Percentiles rank a stretch among this genome's conserved stretches.
Evolutionary conservation across 805 yeast genomes (phyloP).

Genomic region (Tetrapisispora namnaoensis): DNA sequence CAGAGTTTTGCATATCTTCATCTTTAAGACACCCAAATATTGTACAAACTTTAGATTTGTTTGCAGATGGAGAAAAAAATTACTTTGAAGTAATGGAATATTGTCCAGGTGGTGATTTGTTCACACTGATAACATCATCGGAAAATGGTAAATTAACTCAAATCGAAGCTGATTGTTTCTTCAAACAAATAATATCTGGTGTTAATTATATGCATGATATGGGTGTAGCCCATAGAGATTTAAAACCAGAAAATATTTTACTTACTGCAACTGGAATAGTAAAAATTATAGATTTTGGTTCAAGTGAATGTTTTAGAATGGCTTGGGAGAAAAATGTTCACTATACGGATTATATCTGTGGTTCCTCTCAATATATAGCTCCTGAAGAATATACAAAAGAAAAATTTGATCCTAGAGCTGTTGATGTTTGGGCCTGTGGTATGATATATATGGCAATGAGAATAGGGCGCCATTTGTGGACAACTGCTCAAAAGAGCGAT

Average conservation of each 20-base stretch:
- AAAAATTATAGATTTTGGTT: conserved; percentile 85
- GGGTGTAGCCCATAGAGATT: conserved; percentile 88
- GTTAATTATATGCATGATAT: conserved; percentile 81
- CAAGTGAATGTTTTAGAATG: conserved; percentile 71
- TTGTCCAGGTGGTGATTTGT: conserved; percentile 74
- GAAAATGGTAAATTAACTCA: conserved; percentile 55
- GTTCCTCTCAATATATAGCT: conserved; percentile 83
- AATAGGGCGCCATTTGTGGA: conserved; percentile 91
- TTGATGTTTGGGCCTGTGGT: conserved; percentile 90
- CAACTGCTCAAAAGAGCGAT: conserved; percentile 68
- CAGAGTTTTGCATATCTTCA: conserved; percentile 75
- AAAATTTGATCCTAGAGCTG: conserved; percentile 71
- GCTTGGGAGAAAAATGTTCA: conserved; percentile 73
- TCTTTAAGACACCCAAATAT: conserved; percentile 64
- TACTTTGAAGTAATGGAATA: conserved; percentile 82
- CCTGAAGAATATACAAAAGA: conserved; percentile 67
- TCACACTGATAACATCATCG: conserved; percentile 61
- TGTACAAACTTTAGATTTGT: conserved; percentile 63
- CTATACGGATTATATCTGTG: conserved; percentile 66
- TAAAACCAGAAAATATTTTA: conserved; percentile 88
- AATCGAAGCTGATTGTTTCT: conserved; percentile 82
- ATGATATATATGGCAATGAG: conserved; percentile 90
- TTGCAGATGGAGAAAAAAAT: conserved; percentile 72
- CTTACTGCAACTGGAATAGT: conserved; percentile 62
- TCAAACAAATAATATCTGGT: conserved; percentile 75